Conservation (phyloP, 441 rosid species). For the Erysimum pusillum region DNA sequence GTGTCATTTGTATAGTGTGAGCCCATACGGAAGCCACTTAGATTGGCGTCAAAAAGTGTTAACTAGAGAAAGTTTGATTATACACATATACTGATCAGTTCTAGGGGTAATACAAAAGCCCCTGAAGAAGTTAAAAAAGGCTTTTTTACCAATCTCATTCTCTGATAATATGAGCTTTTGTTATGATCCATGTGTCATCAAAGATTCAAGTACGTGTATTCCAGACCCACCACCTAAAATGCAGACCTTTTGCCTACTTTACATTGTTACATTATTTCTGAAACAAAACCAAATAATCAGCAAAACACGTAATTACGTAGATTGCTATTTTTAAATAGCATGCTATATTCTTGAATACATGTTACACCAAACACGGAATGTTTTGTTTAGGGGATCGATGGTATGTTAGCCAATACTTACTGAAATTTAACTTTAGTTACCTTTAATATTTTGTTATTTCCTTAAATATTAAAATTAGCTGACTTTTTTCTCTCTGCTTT, state of each 20-base stretch:
- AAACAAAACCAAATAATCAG: not conserved
- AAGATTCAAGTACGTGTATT: not conserved
- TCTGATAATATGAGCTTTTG: conserved; percentile 7
- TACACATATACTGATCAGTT: conserved; percentile 1
- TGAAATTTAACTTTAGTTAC: not conserved
- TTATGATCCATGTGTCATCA: conserved; percentile 19
- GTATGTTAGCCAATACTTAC: not conserved
- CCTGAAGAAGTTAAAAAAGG: not conserved
- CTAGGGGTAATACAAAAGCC: conserved; percentile 24
- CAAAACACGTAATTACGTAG: not conserved
- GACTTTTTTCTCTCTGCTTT: too few species aligned
- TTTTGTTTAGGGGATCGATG: not conserved
- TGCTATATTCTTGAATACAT: not conserved
- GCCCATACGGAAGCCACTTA: conserved; percentile 30
- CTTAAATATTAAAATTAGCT: not conserved
- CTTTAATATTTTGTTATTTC: not conserved
- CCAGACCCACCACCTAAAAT: conserved; percentile 93
- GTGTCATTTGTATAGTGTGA: conserved; percentile 44
- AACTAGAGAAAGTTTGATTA: conserved; percentile 15
- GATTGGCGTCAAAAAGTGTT: conserved; percentile 35
- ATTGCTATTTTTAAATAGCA: not conserved
- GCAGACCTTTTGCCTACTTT: conserved; percentile 72
- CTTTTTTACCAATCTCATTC: conserved; percentile 11
- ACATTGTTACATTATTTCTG: not conserved
- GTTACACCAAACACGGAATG: not conserved